phyloP scores from a whole-genome alignment of 345 rosid genomes.

The Citropsis articulata region DNA sequence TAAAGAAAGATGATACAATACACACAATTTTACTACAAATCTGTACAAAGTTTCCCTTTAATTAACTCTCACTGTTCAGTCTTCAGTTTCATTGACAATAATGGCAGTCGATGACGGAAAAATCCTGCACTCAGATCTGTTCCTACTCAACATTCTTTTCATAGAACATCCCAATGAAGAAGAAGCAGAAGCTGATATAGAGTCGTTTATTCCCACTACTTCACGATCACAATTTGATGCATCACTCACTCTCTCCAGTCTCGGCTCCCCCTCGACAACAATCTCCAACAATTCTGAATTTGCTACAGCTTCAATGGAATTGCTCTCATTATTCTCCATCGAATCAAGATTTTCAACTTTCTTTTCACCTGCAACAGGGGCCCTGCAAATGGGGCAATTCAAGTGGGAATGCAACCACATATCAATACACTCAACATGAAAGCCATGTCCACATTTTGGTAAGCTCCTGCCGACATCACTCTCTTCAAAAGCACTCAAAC shows the following conservation, averaged over 20 bases:
- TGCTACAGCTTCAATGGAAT: slow-evolving; percentile 13
- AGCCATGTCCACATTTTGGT: slow-evolving; percentile 62
- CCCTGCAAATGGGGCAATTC: slow-evolving; percentile 74
- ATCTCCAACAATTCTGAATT: slow-evolving; percentile 18
- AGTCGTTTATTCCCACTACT: slow-evolving; percentile 21
- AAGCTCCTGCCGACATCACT: slow-evolving; percentile 58
- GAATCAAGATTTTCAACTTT: background rate
- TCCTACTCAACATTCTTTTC: slow-evolving; percentile 70
- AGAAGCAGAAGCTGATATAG: slow-evolving; percentile 1
- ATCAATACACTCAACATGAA: slow-evolving; percentile 79
- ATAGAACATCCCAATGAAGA: slow-evolving; percentile 41
- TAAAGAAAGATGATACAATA: slow-evolving; percentile 6
- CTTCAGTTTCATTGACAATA: slow-evolving; percentile 13
- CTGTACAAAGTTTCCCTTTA: slow-evolving; percentile 9
- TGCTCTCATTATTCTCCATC: slow-evolving; percentile 15
- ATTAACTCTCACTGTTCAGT: background rate
- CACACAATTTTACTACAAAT: background rate
- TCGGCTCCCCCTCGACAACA: slow-evolving; percentile 19
- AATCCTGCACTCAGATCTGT: slow-evolving; percentile 51
- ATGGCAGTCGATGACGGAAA: slow-evolving; percentile 34
- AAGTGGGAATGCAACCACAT: slow-evolving; percentile 76
- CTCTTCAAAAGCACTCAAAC: slow-evolving; percentile 62
- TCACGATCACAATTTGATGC: slow-evolving; percentile 16
- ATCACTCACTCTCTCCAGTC: slow-evolving; percentile 30
- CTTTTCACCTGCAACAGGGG: slow-evolving; percentile 27